Base-by-base conservation (phyloP, 495 filamentous ascomycete species). In the Penicillium bialowiezense region DNA sequence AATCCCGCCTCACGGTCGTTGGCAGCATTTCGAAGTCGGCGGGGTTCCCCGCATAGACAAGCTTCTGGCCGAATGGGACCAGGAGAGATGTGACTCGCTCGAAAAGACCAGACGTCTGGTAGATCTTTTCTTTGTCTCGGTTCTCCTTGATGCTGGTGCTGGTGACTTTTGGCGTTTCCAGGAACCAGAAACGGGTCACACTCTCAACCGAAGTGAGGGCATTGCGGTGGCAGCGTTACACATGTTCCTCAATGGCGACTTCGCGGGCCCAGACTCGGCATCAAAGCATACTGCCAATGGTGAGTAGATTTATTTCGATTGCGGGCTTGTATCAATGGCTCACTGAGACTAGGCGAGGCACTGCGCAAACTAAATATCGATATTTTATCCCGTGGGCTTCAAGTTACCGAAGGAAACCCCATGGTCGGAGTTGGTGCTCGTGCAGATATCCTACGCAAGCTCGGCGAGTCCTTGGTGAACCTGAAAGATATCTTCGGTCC, bases 21-120 rank as follows among this genome's bases (percentile, higher is more conserved):
- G 90, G 82, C 90, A 96, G 67, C 90, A 96, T 62, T 96, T 96
- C 58, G 84, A 87, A 40, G 83, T 91, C 44, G 90, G 90, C n/a
- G 87, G 84, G 0, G 74, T 81, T 7, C 84, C 89, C 58, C 81
- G 90, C 13, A 75, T 96, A 29, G 80, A 84, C 40, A 75, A 86
- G 41, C 77, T 96, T n/a, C 73, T 90, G 23, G 65, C 75, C 7
- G 77, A 77, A 24, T 96, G 88, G 78, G 74, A 81, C 3, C 68
- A 73, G 6, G 64, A 66, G 17, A 61, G 60, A 7, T 75, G 87
- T 29, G 89, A 93, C 65, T 74, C 73, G 23, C 74, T 78, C 14
- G 90, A 96, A 67, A 80, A 82, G 44, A 86, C 85, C 24, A 84
- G 89, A 21, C 79, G 90, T 47, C 73, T 95, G 41, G 72, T 95